phyloP scores from a whole-genome alignment of 192 early-diverging fungal genomes.

The Endogone sp. region DNA sequence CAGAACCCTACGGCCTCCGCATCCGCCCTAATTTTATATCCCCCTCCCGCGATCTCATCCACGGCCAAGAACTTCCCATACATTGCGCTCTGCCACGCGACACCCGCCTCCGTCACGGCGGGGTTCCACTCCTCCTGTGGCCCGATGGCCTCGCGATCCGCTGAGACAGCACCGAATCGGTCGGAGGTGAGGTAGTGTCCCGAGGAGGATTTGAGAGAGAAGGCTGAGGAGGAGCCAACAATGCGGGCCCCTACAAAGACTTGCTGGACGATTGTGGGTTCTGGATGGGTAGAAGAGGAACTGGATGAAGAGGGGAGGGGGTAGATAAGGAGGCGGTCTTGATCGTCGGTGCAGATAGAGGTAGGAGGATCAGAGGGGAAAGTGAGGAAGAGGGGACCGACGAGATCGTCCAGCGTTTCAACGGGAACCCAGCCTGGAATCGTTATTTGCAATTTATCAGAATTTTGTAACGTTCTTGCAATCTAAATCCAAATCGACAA shows the following conservation, averaged over 20 bases:
- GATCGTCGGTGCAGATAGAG: conserved; percentile 44
- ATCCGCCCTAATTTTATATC: conserved; percentile 62
- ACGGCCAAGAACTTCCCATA: conserved; percentile 66
- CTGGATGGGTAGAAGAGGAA: conserved; percentile 16
- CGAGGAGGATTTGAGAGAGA: conserved; percentile 56
- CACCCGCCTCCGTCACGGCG: conserved; percentile 61
- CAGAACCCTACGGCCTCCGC: conserved; percentile 65
- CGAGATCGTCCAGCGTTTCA: conserved; percentile 57
- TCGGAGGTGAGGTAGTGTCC: conserved; percentile 71
- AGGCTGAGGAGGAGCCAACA: conserved; percentile 45
- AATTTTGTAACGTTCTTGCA: neutral
- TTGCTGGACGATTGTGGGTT: conserved; percentile 50
- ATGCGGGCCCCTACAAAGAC: conserved; percentile 67
- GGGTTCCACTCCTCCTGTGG: conserved; percentile 78
- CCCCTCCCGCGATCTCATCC: conserved; percentile 51
- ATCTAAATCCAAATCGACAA: neutral
- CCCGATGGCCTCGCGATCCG: conserved; percentile 70
- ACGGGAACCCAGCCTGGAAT: conserved; percentile 60
- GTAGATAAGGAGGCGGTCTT: conserved; percentile 38
- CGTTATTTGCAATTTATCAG: too few relatives aligned
- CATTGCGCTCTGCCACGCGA: conserved; percentile 52
- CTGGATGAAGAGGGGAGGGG: conserved; percentile 25
- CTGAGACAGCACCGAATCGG: conserved; percentile 75
- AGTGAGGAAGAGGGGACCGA: conserved; percentile 66
- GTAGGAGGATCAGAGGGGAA: conserved; percentile 58